phyloP scores from a whole-genome alignment of 2,329 filamentous ascomycete genomes.

The Hypoxylon sp. region DNA sequence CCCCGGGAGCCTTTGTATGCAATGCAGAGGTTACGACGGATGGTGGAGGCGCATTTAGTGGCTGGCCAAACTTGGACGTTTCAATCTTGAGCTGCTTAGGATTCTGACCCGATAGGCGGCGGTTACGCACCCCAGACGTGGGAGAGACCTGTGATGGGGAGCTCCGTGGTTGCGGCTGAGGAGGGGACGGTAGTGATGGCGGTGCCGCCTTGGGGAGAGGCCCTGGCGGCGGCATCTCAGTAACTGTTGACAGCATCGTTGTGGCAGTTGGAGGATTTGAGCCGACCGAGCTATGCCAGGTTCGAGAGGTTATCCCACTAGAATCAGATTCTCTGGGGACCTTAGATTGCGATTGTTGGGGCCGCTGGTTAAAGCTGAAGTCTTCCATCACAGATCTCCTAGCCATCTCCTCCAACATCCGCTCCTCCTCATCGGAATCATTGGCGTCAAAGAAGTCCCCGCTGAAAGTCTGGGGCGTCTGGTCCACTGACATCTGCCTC shows the following conservation, averaged over 20 bases:
- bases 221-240: slow-evolving; percentile 66
- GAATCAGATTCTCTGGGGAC: slow-evolving; percentile 86
- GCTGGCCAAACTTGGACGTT: slow-evolving; percentile 65
- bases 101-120: slow-evolving; percentile 85
- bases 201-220: slow-evolving; percentile 48
- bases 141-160: slow-evolving; percentile 58
- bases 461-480: slow-evolving; percentile 63
- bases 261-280: slow-evolving; percentile 80
- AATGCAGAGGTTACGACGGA: slow-evolving; percentile 48
- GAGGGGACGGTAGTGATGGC: slow-evolving; percentile 64
- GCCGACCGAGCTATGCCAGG: slow-evolving; percentile 84
- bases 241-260: slow-evolving; percentile 79
- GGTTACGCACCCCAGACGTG: slow-evolving; percentile 73
- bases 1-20: slow-evolving; percentile 53
- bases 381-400: slow-evolving; percentile 86
- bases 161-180: slow-evolving; percentile 61
- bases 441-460: slow-evolving; percentile 75
- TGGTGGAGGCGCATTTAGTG: slow-evolving; percentile 46
- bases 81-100: slow-evolving; percentile 91
- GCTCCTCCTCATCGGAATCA: slow-evolving; percentile 80
- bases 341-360: slow-evolving; percentile 68
- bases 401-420: slow-evolving; percentile 89
- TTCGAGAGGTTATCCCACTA: slow-evolving; percentile 81
- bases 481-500: slow-evolving; percentile 57
- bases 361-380: slow-evolving; percentile 80